These are phyloP conservation scores for Termitomyces titanicus DNA, from an alignment of 768 basidiomycete species.

Conservation along the genomic window DNA sequence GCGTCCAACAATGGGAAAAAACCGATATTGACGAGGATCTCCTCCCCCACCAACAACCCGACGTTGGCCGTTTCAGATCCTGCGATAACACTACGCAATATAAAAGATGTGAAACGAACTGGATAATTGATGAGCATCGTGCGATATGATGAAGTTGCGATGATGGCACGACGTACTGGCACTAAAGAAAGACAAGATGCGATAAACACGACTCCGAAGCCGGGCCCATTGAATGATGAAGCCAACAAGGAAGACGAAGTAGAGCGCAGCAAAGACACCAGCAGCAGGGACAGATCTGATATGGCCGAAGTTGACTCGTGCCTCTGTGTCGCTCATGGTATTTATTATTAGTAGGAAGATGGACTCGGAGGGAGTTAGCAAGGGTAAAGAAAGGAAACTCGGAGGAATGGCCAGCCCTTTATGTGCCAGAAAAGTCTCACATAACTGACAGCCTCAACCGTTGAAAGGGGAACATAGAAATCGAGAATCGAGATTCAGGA, in stretches of 20 bases:
- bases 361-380: not conserved
- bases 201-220: conserved; percentile 20
- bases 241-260: conserved; percentile 18
- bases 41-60: conserved; percentile 21
- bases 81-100: conserved; percentile 23
- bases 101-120: conserved; percentile 28
- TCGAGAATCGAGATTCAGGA: not conserved
- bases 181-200: conserved; percentile 25
- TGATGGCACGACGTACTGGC: conserved; percentile 13
- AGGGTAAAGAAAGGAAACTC: not conserved
- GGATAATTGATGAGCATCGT: not conserved
- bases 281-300: conserved; percentile 20
- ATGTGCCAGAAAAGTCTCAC: not conserved
- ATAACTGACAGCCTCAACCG: not conserved
- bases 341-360: too few species aligned
- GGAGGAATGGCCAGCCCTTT: not conserved
- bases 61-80: conserved; percentile 21
- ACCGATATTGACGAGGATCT: conserved; percentile 27
- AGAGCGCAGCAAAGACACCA: conserved; percentile 23
- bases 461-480: not conserved
- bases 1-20: conserved; percentile 24
- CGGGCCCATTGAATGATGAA: conserved; percentile 19
- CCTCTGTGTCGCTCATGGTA: not conserved
- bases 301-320: conserved; percentile 9
- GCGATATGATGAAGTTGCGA: too few species aligned